A percentile compares a stretch with the other conserved stretches of the same genome.
phyloP scores from a whole-genome alignment of 805 yeast species.

The Isabelozyma heimii region DNA sequence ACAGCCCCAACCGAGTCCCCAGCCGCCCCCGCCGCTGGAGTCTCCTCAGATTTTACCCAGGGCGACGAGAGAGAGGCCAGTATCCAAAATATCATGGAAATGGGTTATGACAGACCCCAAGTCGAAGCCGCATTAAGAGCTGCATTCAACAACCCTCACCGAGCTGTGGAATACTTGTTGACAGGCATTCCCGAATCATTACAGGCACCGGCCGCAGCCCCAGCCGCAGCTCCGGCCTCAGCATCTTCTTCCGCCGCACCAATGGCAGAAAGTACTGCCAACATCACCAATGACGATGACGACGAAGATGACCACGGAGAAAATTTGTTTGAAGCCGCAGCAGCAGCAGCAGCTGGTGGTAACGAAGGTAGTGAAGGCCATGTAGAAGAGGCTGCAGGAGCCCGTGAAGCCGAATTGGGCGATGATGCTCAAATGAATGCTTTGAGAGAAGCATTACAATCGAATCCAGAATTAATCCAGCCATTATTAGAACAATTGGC shows the following conservation, averaged over 20 bases:
- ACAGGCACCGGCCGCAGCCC: slow-evolving; percentile 30
- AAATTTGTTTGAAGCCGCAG: slow-evolving; percentile 56
- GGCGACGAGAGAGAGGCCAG: slow-evolving; percentile 80
- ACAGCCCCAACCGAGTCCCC: slow-evolving; percentile 4
- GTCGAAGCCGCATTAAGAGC: slow-evolving; percentile 91
- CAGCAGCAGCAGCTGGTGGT: slow-evolving; percentile 26
- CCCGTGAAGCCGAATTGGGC: slow-evolving; percentile 39
- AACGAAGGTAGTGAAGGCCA: slow-evolving; percentile 33
- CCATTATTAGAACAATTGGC: slow-evolving; percentile 80
- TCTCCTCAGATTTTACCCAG: slow-evolving; percentile 61
- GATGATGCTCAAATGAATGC: slow-evolving; percentile 48
- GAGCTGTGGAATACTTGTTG: slow-evolving; percentile 93
- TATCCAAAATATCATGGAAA: slow-evolving; percentile 80
- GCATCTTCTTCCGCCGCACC: slow-evolving; percentile 8
- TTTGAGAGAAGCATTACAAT: slow-evolving; percentile 74
- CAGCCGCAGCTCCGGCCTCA: slow-evolving; percentile 13
- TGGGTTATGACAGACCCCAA: slow-evolving; percentile 90
- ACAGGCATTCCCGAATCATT: slow-evolving; percentile 81
- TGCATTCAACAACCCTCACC: slow-evolving; percentile 95
- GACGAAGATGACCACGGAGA: slow-evolving; percentile 33
- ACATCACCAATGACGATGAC: slow-evolving; percentile 26
- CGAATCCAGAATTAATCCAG: slow-evolving; percentile 86
- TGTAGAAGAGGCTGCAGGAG: slow-evolving; percentile 10
- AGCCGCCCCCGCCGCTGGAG: slow-evolving; percentile 14
- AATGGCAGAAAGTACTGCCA: slow-evolving; percentile 16